Base-by-base conservation (phyloP, 257 asterid genomes). In the Anisodus acutangulus region DNA sequence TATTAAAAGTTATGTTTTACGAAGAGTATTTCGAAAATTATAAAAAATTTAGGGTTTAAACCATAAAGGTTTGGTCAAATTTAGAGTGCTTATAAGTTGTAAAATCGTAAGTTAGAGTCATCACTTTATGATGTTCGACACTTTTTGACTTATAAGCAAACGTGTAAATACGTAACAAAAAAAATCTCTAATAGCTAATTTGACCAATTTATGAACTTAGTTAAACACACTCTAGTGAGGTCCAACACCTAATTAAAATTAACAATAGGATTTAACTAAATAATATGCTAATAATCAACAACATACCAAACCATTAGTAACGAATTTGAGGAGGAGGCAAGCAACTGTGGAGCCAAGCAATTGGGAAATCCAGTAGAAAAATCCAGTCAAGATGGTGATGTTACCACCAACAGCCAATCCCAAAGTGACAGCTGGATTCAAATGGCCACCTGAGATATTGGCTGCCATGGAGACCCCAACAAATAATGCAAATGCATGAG, bases 351-450 rank as follows among this genome's bases (percentile, higher is more conserved):
- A 89, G 80, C 95, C 98, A 82, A 94, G 91, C 4, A 83, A 89
- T 58, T 94, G 98, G 26, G 93, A 95, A 83, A 94, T 86, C 95
- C 97, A 92, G 69, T 94, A 94, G 85, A 94, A 91, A 16, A 94
- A 76, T 41, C 95, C 97, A 11, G 93, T 91, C 67, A 94, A 63
- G 82, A 94, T 82, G 81, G 98, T 94, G 80, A 92, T 92, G 89
- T 92, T 89, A 78, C 98, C 97, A 22, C 98, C 98, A 37, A 94
- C 45, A 58, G 96, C 95, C 89, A 94, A 83, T 15, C 98, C 98
- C 17, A 94, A 86, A 11, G 98, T 94, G 78, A 94, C 97, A 6
- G 98, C 98, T 5, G 98, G 98, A 62, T 94, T 94, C 83, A 94
- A 64, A 80, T 94, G 98, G 47, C 98, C 98, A 9, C 98, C 98